Evolutionary conservation across 2,329 filamentous ascomycete species (phyloP).

Genomic region (Cladophialophora yegresii): DNA sequence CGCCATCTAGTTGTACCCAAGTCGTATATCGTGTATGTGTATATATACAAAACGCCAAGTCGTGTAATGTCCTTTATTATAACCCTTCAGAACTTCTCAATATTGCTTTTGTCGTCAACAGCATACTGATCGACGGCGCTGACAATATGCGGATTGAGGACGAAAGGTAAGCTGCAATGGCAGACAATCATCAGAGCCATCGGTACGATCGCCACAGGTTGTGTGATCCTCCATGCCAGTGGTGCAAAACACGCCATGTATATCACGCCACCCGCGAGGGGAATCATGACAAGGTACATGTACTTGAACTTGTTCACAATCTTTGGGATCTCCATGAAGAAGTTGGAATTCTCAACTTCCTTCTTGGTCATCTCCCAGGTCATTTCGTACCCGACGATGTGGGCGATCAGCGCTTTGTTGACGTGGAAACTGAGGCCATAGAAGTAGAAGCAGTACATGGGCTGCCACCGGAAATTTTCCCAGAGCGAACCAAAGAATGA

Average conservation of each 20-base stretch:
- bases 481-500: constrained; percentile 54
- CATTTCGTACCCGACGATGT: constrained; percentile 86
- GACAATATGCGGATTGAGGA: constrained; percentile 26
- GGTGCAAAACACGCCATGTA: constrained; percentile 39
- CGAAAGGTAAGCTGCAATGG: constrained; percentile 28
- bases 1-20: constrained; percentile 23
- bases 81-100: constrained; percentile 26
- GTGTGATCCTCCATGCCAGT: constrained; percentile 47
- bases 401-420: constrained; percentile 72
- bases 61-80: constrained; percentile 24
- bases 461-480: constrained; percentile 64
- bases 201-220: constrained; percentile 69
- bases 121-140: constrained; percentile 29
- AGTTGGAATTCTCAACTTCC: constrained; percentile 71
- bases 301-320: constrained; percentile 76
- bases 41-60: constrained; percentile 14
- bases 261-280: constrained; percentile 37
- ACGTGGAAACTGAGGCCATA: constrained; percentile 71
- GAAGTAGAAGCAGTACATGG: constrained; percentile 71
- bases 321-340: constrained; percentile 79
- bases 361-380: constrained; percentile 81
- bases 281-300: constrained; percentile 54
- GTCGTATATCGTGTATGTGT: constrained; percentile 25
- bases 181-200: constrained; percentile 54
- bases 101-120: constrained; percentile 28